These are phyloP conservation scores for Rhodotorula mucilaginosa DNA, from an alignment of 1,284 basidiomycete genomes.

Conservation along the genomic window DNA sequence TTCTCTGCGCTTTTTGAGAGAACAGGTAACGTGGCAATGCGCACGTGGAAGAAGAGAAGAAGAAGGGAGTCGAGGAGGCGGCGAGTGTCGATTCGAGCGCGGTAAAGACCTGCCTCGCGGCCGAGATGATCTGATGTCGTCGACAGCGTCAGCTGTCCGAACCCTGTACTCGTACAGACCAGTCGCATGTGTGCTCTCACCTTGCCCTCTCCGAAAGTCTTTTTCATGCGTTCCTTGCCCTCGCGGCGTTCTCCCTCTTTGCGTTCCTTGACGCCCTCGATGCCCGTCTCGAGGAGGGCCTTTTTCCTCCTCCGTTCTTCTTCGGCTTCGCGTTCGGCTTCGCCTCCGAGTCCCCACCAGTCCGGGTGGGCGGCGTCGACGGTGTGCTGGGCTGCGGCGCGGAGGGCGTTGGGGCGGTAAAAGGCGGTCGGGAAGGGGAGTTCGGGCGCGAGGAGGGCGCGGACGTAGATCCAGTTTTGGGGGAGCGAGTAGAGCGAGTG, in stretches of 20 bases:
- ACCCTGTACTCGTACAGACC: too few species aligned
- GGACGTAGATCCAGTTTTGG: conserved; percentile 31
- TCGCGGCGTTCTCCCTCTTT: conserved; percentile 30
- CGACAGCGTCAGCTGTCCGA: not conserved
- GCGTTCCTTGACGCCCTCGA: conserved; percentile 33
- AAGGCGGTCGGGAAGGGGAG: conserved; percentile 30
- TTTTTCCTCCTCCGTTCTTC: conserved; percentile 21
- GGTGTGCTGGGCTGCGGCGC: conserved; percentile 20
- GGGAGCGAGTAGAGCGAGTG: conserved; percentile 41
- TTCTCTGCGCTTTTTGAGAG: not conserved
- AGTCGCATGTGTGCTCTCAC: not conserved
- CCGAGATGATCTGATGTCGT: not conserved
- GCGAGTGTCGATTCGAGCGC: conserved; percentile 37
- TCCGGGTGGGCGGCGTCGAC: conserved; percentile 30
- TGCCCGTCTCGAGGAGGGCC: conserved; percentile 32
- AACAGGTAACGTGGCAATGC: not conserved
- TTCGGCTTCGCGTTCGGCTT: conserved; percentile 33
- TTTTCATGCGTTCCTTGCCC: conserved; percentile 34
- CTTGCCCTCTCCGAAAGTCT: conserved; percentile 34
- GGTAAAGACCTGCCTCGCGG: conserved; percentile 26
- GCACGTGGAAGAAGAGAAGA: conserved; percentile 31
- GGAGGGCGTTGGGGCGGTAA: conserved; percentile 31
- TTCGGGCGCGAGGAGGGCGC: conserved; percentile 22
- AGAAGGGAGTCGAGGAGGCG: conserved; percentile 28
- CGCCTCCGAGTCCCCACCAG: conserved; percentile 40